phyloP scores from a whole-genome alignment of 148 eudicot genomes.

The Arbutus unedo region DNA sequence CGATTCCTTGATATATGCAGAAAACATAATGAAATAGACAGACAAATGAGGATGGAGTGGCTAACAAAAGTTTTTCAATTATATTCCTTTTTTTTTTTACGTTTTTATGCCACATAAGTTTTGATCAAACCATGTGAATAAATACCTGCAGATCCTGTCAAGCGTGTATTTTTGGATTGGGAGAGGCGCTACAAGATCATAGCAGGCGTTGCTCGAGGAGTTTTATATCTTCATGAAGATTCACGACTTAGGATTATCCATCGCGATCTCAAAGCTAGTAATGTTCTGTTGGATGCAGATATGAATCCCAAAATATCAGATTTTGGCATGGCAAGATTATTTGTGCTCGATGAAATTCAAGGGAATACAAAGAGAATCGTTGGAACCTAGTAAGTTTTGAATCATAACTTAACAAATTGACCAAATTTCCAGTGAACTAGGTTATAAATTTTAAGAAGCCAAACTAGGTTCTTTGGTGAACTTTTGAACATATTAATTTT shows the following conservation, averaged over 20 bases:
- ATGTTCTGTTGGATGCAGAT: constrained; percentile 35
- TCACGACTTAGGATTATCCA: constrained; percentile 54
- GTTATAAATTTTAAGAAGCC: no score
- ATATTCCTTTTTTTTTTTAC: not conserved
- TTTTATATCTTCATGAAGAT: constrained; percentile 58
- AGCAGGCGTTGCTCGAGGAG: constrained; percentile 49
- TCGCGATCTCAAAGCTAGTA: constrained; percentile 56
- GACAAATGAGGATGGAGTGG: not conserved
- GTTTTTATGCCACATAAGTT: not conserved
- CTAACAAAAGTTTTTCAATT: not conserved
- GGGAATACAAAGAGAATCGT: constrained; percentile 45
- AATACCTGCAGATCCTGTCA: constrained; percentile 33
- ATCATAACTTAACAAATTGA: no score
- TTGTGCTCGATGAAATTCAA: constrained; percentile 42
- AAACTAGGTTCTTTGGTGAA: no score
- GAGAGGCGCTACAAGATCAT: constrained; percentile 46
- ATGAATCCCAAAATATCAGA: constrained; percentile 60
- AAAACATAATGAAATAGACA: no score
- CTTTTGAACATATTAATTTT: no score
- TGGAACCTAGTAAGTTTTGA: constrained; percentile 59
- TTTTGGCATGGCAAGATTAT: constrained; percentile 55
- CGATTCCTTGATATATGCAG: no score
- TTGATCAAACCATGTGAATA: not conserved
- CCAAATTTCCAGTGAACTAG: no score
- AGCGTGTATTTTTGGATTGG: constrained; percentile 41